Percentiles rank a stretch among this genome's conserved stretches.
Evolutionary conservation across 129 eudicot genomes (phyloP).

Genomic region (Centrapalus pauciflorus): DNA sequence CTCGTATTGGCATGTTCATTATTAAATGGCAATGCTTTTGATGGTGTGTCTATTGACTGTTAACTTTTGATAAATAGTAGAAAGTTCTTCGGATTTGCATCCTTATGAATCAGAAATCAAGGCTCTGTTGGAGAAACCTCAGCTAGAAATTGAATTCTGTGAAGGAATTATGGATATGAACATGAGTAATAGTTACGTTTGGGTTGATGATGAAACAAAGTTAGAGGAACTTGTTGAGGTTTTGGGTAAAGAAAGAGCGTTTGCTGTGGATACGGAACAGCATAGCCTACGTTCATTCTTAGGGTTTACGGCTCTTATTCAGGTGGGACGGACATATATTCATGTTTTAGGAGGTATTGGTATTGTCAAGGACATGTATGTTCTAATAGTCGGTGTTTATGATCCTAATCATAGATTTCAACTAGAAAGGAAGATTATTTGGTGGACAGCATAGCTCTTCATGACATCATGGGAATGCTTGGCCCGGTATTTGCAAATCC

Average conservation of each 20-base stretch:
- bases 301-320: constrained; percentile 90
- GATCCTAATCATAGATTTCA: constrained; percentile 56
- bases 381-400: background rate
- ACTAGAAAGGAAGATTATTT: constrained; percentile 65
- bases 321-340: constrained; percentile 32
- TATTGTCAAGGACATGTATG: background rate
- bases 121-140: constrained; percentile 40
- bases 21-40: background rate
- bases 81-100: constrained; percentile 41
- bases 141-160: constrained; percentile 27
- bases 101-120: constrained; percentile 63
- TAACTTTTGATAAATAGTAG: constrained; percentile 26
- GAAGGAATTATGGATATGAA: constrained; percentile 24
- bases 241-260: constrained; percentile 61
- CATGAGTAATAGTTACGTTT: constrained; percentile 41
- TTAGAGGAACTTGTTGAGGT: constrained; percentile 53
- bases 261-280: constrained; percentile 92
- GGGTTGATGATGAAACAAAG: constrained; percentile 71
- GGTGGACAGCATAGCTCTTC: constrained; percentile 79
- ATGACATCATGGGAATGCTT: constrained; percentile 68
- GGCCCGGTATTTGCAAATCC: constrained; percentile 80
- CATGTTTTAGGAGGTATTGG: background rate
- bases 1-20: background rate
- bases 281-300: constrained; percentile 78
- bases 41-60: constrained; percentile 5